Conservation (phyloP, 2,329 filamentous ascomycete genomes). For the Pseudocercospora pini-densiflorae region DNA sequence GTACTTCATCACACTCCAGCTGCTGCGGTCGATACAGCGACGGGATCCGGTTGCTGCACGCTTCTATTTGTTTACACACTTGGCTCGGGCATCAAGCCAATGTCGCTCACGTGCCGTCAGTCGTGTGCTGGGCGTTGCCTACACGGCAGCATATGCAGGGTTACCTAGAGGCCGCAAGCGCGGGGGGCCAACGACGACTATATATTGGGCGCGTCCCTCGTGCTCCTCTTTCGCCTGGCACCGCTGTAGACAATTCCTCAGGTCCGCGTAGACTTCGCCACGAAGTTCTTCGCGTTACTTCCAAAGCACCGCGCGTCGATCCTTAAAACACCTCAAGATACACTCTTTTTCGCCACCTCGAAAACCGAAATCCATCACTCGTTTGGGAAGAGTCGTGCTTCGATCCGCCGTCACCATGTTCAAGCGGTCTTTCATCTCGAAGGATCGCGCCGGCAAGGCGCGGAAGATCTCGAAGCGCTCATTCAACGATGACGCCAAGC, state of each 20-base stretch:
- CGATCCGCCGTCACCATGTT: constrained; percentile 67
- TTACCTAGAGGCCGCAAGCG: constrained; percentile 2
- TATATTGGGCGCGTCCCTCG: constrained; percentile 23
- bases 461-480: constrained; percentile 77
- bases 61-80: neutral
- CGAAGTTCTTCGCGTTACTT: constrained; percentile 50
- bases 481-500: constrained; percentile 77
- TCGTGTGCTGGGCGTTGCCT: neutral
- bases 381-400: constrained; percentile 38
- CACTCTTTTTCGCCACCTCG: constrained; percentile 48
- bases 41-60: neutral
- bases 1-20: neutral
- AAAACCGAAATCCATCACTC: constrained; percentile 48
- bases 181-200: neutral
- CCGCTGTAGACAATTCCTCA: constrained; percentile 39
- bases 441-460: constrained; percentile 82
- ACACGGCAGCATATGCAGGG: neutral
- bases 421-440: constrained; percentile 85
- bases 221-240: constrained; percentile 31
- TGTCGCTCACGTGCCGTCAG: neutral
- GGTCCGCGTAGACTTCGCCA: constrained; percentile 30
- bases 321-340: constrained; percentile 48
- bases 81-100: neutral
- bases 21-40: neutral
- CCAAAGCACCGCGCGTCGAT: constrained; percentile 57